These are phyloP conservation scores for Talaromyces funiculosus DNA, from an alignment of 2,329 filamentous ascomycete genomes.

Conservation along the genomic window DNA sequence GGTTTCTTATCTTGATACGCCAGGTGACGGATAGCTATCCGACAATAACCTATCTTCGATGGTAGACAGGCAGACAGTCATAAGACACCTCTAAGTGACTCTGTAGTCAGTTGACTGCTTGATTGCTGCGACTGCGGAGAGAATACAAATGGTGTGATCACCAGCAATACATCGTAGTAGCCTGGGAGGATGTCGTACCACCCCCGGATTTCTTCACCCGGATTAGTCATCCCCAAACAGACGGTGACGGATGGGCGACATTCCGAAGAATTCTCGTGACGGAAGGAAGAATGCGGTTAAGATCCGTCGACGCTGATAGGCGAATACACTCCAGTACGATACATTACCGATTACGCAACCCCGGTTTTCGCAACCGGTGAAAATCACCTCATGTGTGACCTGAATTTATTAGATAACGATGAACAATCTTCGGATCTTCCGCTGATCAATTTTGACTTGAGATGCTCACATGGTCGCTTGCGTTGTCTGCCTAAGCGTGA, in stretches of 20 bases:
- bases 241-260: not conserved
- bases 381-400: not conserved
- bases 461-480: not conserved
- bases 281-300: not conserved
- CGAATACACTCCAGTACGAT: not conserved
- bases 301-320: not conserved
- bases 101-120: not conserved
- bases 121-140: not conserved
- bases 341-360: not conserved
- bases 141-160: not conserved
- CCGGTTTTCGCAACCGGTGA: slow-evolving; percentile 6
- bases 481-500: not conserved
- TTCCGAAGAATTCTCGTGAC: slow-evolving; percentile 13
- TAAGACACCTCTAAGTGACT: not conserved
- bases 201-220: not conserved
- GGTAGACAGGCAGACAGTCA: not conserved
- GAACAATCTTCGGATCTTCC: not conserved
- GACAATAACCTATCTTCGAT: not conserved
- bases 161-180: not conserved
- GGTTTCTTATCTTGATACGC: not conserved
- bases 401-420: slow-evolving; percentile 1
- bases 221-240: not conserved
- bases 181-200: not conserved
- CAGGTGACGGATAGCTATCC: not conserved
- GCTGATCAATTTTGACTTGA: not conserved